Evolutionary conservation across 2,329 filamentous ascomycete species (phyloP).

Genomic region (Colletotrichum truncatum): DNA sequence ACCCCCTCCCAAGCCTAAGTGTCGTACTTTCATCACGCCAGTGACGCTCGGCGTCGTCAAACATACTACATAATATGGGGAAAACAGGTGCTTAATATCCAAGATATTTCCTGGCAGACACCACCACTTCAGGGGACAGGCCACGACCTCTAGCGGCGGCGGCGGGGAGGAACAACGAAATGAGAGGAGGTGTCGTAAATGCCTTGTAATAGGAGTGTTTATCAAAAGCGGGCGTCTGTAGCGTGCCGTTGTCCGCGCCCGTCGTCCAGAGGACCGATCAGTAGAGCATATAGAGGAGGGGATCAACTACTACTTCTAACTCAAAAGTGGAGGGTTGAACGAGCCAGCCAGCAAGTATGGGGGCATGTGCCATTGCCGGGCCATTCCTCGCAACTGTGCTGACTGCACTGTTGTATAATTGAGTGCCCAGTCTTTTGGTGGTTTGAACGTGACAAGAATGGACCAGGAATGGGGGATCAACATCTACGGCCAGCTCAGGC

Average conservation of each 20-base stretch:
- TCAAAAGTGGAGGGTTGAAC: not conserved
- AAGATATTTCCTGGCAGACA: not conserved
- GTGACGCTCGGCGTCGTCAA: slow-evolving; percentile 1
- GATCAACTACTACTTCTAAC: not conserved
- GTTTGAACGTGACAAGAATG: too few species aligned
- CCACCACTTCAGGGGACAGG: not conserved
- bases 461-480: too few species aligned
- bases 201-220: slow-evolving; percentile 4
- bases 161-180: slow-evolving; percentile 5
- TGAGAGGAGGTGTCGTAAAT: slow-evolving; percentile 24
- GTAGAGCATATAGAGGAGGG: not conserved
- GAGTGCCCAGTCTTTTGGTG: not conserved
- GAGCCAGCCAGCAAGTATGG: too few species aligned
- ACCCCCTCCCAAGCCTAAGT: not conserved
- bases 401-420: not conserved
- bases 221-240: slow-evolving; percentile 4
- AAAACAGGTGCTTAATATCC: not conserved
- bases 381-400: not conserved
- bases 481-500: too few species aligned
- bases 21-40: not conserved
- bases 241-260: not conserved
- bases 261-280: slow-evolving; percentile 1
- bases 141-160: not conserved
- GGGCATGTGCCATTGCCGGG: slow-evolving; percentile 1
- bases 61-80: too few species aligned